Base-by-base conservation (phyloP, 176 grass and related monocot species). In the Lolium rigidum region DNA sequence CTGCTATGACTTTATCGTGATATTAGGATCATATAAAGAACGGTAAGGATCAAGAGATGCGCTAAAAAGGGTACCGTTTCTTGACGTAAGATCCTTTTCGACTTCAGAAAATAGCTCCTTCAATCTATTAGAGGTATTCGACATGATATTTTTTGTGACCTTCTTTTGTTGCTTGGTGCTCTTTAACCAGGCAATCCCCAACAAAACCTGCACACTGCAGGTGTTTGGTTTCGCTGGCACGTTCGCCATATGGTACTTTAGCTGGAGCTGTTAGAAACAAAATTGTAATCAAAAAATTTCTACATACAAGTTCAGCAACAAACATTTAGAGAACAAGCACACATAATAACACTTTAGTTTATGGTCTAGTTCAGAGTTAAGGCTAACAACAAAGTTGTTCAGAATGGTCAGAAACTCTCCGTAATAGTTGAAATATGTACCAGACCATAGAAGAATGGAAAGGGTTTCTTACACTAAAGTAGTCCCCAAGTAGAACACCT, bases 101-200 rank as follows among this genome's bases (percentile, higher is more conserved):
- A 87, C 81, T 84, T 80, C 77, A 85, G 69, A 47, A 76, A 94
- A 96, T 50, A 92, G 90, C 72, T 91, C 83, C 82, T 94, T 94
- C 79, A 96, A 77, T 77, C 92, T 91, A 79, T 83, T 41, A 0
- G 92, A 88, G 52, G 80, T 79, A 81, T 89, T 94, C 10, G 93
- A 91, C 54, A 95, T 60, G 49, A 93, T 83, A 83, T 82, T 95
- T 86, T 95, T 98, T 6, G 91, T 88, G 62, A 98, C 60, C 82
- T 91, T 96, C 84, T 94, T 98, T 86, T 92, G 86, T 25, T 92
- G 94, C 79, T 98, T 96, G 71, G 84, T 96, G 31, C 76, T 91
- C 80, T 95, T 95, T 43, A 98, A 82, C 97, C 94, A 98, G 50
- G 71, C 88, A 86, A 98, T 98, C 54, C 97, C 97, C 66, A 91